Evolutionary conservation across 2,329 filamentous ascomycete genomes (phyloP).

Genomic region (Scopulariopsis brevicaulis): DNA sequence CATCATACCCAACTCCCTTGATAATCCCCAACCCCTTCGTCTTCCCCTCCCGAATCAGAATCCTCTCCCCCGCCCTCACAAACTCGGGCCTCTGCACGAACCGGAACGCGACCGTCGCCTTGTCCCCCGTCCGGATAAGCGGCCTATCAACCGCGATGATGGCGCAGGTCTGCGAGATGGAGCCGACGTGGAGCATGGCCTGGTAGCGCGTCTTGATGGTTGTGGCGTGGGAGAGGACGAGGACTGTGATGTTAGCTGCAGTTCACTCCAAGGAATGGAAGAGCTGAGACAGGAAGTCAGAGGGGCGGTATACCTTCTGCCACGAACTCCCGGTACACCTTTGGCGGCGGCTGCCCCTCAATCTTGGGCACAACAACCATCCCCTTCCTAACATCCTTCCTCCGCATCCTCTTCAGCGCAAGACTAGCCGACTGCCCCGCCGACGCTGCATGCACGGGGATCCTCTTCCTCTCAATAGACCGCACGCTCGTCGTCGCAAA

Average conservation of each 20-base stretch:
- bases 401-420: constrained; percentile 73
- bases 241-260: constrained; percentile 37
- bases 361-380: constrained; percentile 91
- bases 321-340: constrained; percentile 65
- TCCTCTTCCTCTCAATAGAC: constrained; percentile 89
- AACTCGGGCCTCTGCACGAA: constrained; percentile 95
- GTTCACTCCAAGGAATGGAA: not conserved
- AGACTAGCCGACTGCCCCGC: constrained; percentile 92
- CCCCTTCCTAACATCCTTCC: constrained; percentile 91
- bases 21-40: constrained; percentile 95
- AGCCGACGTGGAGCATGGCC: constrained; percentile 94
- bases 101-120: constrained; percentile 87
- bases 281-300: not conserved
- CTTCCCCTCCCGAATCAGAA: constrained; percentile 86
- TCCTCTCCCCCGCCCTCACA: constrained; percentile 72
- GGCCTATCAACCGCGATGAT: constrained; percentile 97
- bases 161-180: constrained; percentile 88
- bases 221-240: constrained; percentile 91
- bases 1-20: constrained; percentile 81
- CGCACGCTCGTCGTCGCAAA: constrained; percentile 81
- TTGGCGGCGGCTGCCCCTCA: constrained; percentile 58
- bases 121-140: constrained; percentile 86
- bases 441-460: constrained; percentile 74
- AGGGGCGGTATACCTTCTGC: constrained; percentile 49
- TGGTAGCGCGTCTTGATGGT: constrained; percentile 97